A percentile compares a stretch with the other conserved stretches of the same genome.
Evolutionary conservation across 768 basidiomycete species (phyloP).

Genomic region (Calvatia gigantea): DNA sequence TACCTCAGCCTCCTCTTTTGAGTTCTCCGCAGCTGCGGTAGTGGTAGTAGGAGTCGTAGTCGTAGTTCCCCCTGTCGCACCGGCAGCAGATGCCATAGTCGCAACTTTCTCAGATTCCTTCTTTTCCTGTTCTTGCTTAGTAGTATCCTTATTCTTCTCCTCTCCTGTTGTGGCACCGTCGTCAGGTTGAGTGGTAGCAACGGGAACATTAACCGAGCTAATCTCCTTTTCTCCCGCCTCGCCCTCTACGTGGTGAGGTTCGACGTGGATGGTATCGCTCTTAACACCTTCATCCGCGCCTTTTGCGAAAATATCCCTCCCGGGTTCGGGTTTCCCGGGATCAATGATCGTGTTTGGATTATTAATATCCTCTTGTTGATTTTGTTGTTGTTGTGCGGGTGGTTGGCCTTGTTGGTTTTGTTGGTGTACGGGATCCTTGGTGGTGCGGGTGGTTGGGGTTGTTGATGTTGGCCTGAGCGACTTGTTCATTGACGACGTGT

Average conservation of each 20-base stretch:
- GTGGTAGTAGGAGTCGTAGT: slow-evolving; percentile 15
- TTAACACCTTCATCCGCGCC: slow-evolving; percentile 31
- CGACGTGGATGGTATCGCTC: slow-evolving; percentile 31
- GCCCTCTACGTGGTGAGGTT: slow-evolving; percentile 11
- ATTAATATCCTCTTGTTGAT: slow-evolving; percentile 15
- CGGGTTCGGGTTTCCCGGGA: slow-evolving; percentile 63
- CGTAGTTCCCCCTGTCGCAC: slow-evolving; percentile 2
- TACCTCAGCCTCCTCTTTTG: slow-evolving; percentile 8
- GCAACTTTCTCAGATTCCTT: slow-evolving; percentile 16
- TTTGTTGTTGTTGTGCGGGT: slow-evolving; percentile 6
- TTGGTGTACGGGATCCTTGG: neutral
- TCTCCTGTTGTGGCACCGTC: slow-evolving; percentile 5
- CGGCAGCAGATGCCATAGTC: neutral
- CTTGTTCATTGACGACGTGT: slow-evolving; percentile 49
- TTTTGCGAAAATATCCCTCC: slow-evolving; percentile 58
- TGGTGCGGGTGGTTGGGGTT: neutral
- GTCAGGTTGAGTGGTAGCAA: slow-evolving; percentile 8
- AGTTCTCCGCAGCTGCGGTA: slow-evolving; percentile 9
- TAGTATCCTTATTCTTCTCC: slow-evolving; percentile 10
- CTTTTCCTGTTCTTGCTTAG: slow-evolving; percentile 6
- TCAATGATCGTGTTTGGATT: slow-evolving; percentile 33
- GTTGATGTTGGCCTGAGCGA: slow-evolving; percentile 1
- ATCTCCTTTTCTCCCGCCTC: slow-evolving; percentile 31
- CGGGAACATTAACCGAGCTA: slow-evolving; percentile 26
- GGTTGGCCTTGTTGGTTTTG: neutral